Evolutionary conservation across 2,329 filamentous ascomycete species (phyloP), one percentile per base, ranked within the genome.

Genomic region (Pleochaeta shiraiana): DNA sequence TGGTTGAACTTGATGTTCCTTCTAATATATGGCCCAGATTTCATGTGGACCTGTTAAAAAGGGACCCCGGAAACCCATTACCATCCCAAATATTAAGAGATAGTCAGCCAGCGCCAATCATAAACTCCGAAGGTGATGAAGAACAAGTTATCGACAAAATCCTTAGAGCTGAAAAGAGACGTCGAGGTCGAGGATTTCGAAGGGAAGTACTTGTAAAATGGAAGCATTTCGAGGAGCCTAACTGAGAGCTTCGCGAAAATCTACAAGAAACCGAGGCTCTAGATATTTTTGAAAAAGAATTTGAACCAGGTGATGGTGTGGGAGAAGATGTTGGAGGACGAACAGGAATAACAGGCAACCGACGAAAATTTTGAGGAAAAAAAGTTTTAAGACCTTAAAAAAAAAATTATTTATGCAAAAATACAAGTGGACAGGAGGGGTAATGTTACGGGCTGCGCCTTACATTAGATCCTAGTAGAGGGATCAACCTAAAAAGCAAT

Each of bases 211-310:
- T 59, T 16, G 55, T 60, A 6, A 60, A 60, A 60, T 33, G 55
- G 55, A 60, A 60, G 28, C 55, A 60, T 11, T 60, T 60, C n/a
- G 55, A 60, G 24, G 55, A 33, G 28, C 55, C 55, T 5, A 60
- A 34, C 34, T 34, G 55, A 30, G 55, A 33, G 31, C 55, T 19
- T 16, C 28, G 55, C 16, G 28, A n/a, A 11, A 60, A 60, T n/a
- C 31, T 60, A 26, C 28, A 60, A 4, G 55, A 34, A 33, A 60
- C 55, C n/a, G 55, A 60, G n/a, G 55, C 28, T 37, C 30, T 60
- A 33, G 55, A 60, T 34, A 34, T 60, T n/a, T 60, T 60, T 30
- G 55, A 60, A n/a, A n/a, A 11, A 37, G 24, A 33, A 26, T 60
- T 33, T 19, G 55, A 30, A 16, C 16, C 21, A n/a, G 26, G 55